phyloP scores from a whole-genome alignment of 169 alveolate genomes.

The Eimeria mitis region DNA sequence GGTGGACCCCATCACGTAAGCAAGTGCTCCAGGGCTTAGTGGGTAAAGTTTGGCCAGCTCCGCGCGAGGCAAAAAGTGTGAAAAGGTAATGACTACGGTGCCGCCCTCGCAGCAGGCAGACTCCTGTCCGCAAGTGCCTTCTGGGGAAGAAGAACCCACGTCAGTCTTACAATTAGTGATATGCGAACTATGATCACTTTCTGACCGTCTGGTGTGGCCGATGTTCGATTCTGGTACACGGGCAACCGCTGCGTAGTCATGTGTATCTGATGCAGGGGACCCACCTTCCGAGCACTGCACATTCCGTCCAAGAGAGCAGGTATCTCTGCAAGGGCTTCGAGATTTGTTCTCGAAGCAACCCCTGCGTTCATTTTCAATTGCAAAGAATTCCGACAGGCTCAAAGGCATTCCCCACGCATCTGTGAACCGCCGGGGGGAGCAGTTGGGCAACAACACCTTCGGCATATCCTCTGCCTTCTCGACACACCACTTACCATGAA shows the following conservation, averaged over 20 bases:
- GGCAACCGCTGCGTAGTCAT: background rate
- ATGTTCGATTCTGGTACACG: background rate
- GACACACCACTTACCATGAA: conserved; percentile 1
- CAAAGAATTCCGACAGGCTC: conserved; percentile 68
- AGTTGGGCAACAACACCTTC: background rate
- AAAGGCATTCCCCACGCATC: conserved; percentile 74
- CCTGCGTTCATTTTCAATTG: conserved; percentile 60
- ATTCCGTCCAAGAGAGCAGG: background rate
- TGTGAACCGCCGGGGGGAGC: conserved; percentile 58
- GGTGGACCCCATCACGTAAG: conserved; percentile 67
- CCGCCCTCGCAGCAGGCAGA: background rate
- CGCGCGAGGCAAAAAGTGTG: conserved; percentile 75
- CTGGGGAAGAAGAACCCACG: conserved; percentile 1
- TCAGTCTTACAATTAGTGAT: background rate
- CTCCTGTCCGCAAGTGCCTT: background rate
- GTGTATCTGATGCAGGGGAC: background rate
- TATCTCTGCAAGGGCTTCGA: background rate
- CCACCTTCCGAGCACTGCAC: background rate
- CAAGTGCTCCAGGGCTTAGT: conserved; percentile 43
- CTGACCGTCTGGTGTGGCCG: background rate
- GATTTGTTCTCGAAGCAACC: conserved; percentile 13
- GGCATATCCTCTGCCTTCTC: conserved; percentile 17
- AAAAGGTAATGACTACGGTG: conserved; percentile 45
- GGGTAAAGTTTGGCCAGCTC: conserved; percentile 65
- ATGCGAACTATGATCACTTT: background rate